phyloP scores from a whole-genome alignment of 768 basidiomycete species.

The Polyporus arcularius region DNA sequence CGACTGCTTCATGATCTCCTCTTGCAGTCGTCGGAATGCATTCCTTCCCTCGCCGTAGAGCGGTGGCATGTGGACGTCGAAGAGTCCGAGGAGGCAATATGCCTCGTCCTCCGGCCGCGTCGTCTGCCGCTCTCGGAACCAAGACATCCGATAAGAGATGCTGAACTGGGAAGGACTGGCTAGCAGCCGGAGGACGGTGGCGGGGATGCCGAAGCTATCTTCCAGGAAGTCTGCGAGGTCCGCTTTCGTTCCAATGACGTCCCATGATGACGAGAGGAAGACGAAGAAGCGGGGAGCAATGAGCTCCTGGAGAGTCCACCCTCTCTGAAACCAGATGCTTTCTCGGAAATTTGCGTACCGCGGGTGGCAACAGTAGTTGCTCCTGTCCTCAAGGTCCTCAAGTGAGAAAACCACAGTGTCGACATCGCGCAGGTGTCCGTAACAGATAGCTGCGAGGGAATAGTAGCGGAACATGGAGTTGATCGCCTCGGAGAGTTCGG shows the following conservation, averaged over 20 bases:
- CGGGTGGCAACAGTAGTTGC: not conserved
- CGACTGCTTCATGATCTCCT: not conserved
- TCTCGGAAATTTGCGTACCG: not conserved
- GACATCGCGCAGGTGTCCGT: not conserved
- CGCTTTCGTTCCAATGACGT: not conserved
- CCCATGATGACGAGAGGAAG: not conserved
- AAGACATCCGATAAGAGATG: not conserved
- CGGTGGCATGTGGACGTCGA: not conserved
- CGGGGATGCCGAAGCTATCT: not conserved
- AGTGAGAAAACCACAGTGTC: too few species aligned
- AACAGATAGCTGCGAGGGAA: not conserved
- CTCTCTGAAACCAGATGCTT: not conserved
- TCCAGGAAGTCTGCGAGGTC: not conserved
- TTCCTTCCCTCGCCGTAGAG: not conserved
- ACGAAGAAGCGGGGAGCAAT: not conserved
- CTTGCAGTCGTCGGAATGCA: not conserved
- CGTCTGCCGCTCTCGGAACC: not conserved
- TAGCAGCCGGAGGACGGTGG: not conserved
- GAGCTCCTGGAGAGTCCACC: not conserved
- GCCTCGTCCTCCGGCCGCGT: conserved; percentile 1
- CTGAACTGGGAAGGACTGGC: not conserved
- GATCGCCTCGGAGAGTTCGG: not conserved
- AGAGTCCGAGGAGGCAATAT: conserved; percentile 1
- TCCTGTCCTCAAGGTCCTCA: not conserved
- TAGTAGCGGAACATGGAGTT: conserved; percentile 1